Conservation (phyloP, 2,329 filamentous ascomycete genomes). For the Colletotrichum phormii region DNA sequence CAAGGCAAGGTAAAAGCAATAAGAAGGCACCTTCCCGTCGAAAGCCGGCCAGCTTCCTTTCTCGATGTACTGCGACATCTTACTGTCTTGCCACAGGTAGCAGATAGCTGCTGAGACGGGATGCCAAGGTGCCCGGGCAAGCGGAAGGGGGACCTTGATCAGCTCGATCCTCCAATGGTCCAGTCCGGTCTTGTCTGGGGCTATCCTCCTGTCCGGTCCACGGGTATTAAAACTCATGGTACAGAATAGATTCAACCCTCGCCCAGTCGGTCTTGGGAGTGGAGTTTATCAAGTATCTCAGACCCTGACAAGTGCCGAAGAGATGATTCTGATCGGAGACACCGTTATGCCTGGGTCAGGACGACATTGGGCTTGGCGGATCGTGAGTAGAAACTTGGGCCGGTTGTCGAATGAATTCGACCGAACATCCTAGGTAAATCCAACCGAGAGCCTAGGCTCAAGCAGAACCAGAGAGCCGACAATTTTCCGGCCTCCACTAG, state of each 20-base stretch:
- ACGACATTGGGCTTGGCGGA: neutral
- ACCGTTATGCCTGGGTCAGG: no score
- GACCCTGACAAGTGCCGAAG: no score
- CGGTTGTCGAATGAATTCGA: neutral
- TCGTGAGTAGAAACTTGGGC: neutral
- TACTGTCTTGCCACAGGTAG: neutral
- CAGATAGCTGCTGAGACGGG: no score
- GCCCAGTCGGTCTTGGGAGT: no score
- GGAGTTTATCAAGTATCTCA: no score
- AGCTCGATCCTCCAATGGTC: slow-evolving; percentile 20
- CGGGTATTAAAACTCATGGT: no score
- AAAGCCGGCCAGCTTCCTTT: neutral
- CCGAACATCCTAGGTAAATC: neutral
- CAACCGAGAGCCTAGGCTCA: neutral
- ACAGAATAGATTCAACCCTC: no score
- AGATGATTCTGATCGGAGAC: no score
- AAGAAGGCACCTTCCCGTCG: neutral
- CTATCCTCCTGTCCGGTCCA: neutral
- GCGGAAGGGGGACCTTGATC: neutral
- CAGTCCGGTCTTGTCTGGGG: slow-evolving; percentile 13
- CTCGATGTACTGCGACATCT: neutral
- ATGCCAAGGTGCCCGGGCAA: neutral
- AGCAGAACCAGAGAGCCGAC: neutral
- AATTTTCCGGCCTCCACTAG: neutral
- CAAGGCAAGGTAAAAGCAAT: neutral